Evolutionary conservation across 1,284 basidiomycete species (phyloP).

Genomic region (Tilletia walkeri): DNA sequence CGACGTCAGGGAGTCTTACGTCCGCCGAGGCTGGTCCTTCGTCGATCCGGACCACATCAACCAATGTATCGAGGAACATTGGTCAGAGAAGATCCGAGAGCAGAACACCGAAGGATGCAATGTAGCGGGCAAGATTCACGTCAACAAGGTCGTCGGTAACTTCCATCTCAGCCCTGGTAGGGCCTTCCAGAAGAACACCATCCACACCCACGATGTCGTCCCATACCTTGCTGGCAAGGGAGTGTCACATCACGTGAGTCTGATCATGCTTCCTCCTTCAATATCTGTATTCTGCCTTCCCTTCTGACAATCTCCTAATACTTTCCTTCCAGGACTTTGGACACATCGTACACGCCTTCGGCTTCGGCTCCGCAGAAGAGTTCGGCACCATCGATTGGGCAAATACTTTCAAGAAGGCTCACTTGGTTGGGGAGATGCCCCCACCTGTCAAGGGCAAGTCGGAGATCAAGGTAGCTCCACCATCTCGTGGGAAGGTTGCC

Average conservation of each 20-base stretch:
- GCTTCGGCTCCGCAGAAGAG: constrained; percentile 61
- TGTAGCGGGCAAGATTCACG: constrained; percentile 80
- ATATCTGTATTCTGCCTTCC: too few species aligned
- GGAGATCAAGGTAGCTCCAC: background rate
- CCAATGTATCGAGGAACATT: constrained; percentile 84
- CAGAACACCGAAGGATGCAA: constrained; percentile 94
- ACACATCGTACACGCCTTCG: constrained; percentile 78
- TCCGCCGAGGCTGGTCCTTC: constrained; percentile 92
- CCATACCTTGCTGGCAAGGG: constrained; percentile 69
- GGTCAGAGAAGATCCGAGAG: constrained; percentile 88
- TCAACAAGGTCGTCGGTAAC: constrained; percentile 80
- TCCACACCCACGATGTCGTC: constrained; percentile 87
- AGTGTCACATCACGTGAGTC: constrained; percentile 36
- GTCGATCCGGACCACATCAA: constrained; percentile 84
- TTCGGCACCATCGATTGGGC: constrained; percentile 23
- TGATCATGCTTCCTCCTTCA: too few species aligned
- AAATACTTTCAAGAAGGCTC: background rate
- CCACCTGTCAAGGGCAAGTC: constrained; percentile 13
- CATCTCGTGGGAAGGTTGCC: background rate
- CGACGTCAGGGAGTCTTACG: constrained; percentile 85
- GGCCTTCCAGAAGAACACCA: constrained; percentile 82
- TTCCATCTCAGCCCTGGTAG: constrained; percentile 68
- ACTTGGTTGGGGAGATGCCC: background rate
- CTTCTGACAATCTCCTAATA: background rate
- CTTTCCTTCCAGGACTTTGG: constrained; percentile 69